These are phyloP conservation scores for Pichia pseudocactophila DNA, from an alignment of 805 yeast species.

Conservation along the genomic window DNA sequence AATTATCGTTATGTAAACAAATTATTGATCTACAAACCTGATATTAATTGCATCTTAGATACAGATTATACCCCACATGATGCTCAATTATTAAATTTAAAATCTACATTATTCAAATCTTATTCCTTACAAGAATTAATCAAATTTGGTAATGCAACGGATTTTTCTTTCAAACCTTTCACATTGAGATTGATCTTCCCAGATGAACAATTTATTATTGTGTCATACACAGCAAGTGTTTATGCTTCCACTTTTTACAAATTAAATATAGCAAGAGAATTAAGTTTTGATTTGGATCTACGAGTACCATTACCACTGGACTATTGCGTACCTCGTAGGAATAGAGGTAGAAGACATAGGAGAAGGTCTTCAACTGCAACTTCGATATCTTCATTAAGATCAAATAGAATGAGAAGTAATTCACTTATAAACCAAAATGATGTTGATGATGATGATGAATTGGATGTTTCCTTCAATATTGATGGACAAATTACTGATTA, in stretches of 20 bases:
- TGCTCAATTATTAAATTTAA: constrained; percentile 2
- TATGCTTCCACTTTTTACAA: constrained; percentile 25
- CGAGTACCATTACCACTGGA: constrained; percentile 21
- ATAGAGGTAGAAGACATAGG: constrained; percentile 8
- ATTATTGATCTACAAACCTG: constrained; percentile 11
- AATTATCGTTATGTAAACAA: constrained; percentile 4
- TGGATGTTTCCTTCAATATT: constrained; percentile 7
- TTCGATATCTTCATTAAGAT: constrained; percentile 4
- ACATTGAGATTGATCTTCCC: constrained; percentile 25
- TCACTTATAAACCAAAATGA: constrained; percentile 8
- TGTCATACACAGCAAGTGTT: constrained; percentile 21
- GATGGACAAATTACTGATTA: neutral
- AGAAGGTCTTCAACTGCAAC: constrained; percentile 4
- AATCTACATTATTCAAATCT: constrained; percentile 9
- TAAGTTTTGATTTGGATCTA: constrained; percentile 26
- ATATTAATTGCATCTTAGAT: constrained; percentile 6
- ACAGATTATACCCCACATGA: constrained; percentile 6
- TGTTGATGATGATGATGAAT: constrained; percentile 10
- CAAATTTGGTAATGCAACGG: constrained; percentile 27
- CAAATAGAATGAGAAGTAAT: constrained; percentile 7
- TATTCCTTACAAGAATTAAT: constrained; percentile 26
- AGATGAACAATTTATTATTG: constrained; percentile 20
- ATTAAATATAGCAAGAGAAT: constrained; percentile 24
- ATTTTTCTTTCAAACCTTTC: constrained; percentile 23
- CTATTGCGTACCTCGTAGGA: constrained; percentile 25